Percentiles rank a stretch among this genome's conserved stretches.
Evolutionary conservation across 768 basidiomycete genomes (phyloP).

Genomic region (Vishniacozyma victoriae): DNA sequence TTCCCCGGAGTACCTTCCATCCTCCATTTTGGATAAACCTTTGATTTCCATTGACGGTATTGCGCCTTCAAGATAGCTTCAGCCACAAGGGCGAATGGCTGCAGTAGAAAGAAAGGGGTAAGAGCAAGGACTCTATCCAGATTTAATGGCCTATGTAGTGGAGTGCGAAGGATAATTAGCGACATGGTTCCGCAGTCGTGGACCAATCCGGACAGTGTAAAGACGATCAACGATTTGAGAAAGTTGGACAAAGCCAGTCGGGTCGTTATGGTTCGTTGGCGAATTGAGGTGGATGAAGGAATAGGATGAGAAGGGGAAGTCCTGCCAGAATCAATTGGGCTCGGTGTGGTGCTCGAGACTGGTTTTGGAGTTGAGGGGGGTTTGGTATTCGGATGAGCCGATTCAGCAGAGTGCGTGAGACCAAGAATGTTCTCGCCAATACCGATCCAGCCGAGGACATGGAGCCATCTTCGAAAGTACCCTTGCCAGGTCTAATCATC

Average conservation of each 20-base stretch:
- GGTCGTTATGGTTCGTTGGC: neutral
- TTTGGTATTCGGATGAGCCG: slow-evolving; percentile 10
- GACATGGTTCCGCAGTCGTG: slow-evolving; percentile 25
- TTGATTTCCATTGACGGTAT: slow-evolving; percentile 15
- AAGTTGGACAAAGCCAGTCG: slow-evolving; percentile 18
- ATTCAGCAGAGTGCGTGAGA: slow-evolving; percentile 25
- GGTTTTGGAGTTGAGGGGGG: neutral
- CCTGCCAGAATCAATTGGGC: slow-evolving; percentile 8
- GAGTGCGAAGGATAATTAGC: slow-evolving; percentile 1
- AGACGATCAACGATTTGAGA: slow-evolving; percentile 35
- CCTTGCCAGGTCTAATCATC: slow-evolving; percentile 31
- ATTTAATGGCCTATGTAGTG: neutral
- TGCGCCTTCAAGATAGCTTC: slow-evolving; percentile 28
- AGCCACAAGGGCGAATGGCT: slow-evolving; percentile 27
- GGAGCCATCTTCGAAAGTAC: slow-evolving; percentile 27
- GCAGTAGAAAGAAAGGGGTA: slow-evolving; percentile 32
- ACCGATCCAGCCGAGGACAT: slow-evolving; percentile 28
- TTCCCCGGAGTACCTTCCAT: slow-evolving; percentile 9
- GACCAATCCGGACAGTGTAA: slow-evolving; percentile 23
- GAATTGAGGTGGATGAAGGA: slow-evolving; percentile 4
- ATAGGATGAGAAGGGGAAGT: slow-evolving; percentile 23
- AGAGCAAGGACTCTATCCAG: slow-evolving; percentile 4
- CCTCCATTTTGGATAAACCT: neutral
- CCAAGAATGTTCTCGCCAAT: slow-evolving; percentile 35
- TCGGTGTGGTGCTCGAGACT: neutral